Conservation (phyloP, 1,284 basidiomycete genomes). For the Cryptococcus depauperatus region DNA sequence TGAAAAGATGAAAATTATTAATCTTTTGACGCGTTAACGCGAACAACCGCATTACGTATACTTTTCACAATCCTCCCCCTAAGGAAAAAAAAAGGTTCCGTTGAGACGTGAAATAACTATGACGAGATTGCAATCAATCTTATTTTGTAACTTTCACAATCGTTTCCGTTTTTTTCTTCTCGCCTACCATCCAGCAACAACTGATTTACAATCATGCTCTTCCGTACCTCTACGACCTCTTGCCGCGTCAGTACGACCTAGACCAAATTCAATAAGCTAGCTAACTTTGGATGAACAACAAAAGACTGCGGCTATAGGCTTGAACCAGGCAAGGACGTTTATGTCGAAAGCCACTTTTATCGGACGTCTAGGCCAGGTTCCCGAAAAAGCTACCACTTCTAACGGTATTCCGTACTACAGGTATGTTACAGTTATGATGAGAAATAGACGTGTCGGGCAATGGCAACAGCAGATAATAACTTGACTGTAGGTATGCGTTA, state of each 20-base stretch:
- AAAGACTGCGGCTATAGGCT: slow-evolving; percentile 3
- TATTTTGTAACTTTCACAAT: neutral
- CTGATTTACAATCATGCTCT: neutral
- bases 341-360: slow-evolving; percentile 32
- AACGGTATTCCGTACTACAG: slow-evolving; percentile 27
- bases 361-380: slow-evolving; percentile 33
- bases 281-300: neutral
- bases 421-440: slow-evolving; percentile 8
- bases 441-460: neutral
- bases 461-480: neutral
- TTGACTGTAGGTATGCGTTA: slow-evolving; percentile 22
- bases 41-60: no score
- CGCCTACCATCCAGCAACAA: neutral
- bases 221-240: neutral
- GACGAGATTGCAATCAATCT: neutral
- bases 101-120: no score
- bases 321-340: slow-evolving; percentile 9
- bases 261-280: neutral
- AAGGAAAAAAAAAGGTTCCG: no score
- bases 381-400: slow-evolving; percentile 22
- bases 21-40: no score
- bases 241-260: neutral
- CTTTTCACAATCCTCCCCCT: no score
- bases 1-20: no score
- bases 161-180: slow-evolving; percentile 4